A percentile compares a stretch with the other conserved stretches of the same genome.
Conservation (phyloP, 495 filamentous ascomycete genomes). For the Staphylotrichum tortipilum region DNA sequence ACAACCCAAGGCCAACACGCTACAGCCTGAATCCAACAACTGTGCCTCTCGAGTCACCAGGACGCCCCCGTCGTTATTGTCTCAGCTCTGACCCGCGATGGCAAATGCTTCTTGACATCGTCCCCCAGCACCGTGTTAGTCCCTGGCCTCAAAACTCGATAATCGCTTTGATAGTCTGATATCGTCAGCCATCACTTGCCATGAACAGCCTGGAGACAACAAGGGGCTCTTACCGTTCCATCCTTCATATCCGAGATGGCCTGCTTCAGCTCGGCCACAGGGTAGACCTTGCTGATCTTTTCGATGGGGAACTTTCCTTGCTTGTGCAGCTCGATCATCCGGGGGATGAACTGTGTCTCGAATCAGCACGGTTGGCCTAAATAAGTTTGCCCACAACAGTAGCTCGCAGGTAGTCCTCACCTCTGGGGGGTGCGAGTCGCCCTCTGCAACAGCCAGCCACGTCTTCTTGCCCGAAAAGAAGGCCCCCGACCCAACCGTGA, state of each 20-base stretch:
- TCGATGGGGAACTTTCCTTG: constrained; percentile 34
- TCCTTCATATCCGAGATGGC: constrained; percentile 33
- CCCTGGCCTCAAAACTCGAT: neutral
- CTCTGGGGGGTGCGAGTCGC: constrained; percentile 10
- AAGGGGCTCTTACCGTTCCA: constrained; percentile 29
- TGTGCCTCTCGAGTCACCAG: too few relatives aligned
- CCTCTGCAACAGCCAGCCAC: constrained; percentile 18
- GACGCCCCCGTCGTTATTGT: too few relatives aligned
- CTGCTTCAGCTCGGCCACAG: constrained; percentile 31
- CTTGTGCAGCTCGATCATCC: constrained; percentile 29
- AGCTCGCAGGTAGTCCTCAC: too few relatives aligned
- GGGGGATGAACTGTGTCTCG: constrained; percentile 28
- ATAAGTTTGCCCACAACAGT: too few relatives aligned
- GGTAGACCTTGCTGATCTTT: constrained; percentile 35
- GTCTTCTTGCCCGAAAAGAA: constrained; percentile 17
- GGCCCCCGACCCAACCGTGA: neutral
- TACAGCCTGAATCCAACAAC: too few relatives aligned
- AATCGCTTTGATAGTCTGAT: constrained; percentile 7
- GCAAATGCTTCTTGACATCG: too few relatives aligned
- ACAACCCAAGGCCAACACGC: too few relatives aligned
- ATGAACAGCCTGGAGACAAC: too few relatives aligned
- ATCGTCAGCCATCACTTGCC: neutral
- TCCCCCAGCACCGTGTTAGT: too few relatives aligned
- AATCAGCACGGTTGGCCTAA: too few relatives aligned
- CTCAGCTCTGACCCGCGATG: too few relatives aligned